Evolutionary conservation across 2,329 filamentous ascomycete species (phyloP).

Genomic region (Cercospora sojina): DNA sequence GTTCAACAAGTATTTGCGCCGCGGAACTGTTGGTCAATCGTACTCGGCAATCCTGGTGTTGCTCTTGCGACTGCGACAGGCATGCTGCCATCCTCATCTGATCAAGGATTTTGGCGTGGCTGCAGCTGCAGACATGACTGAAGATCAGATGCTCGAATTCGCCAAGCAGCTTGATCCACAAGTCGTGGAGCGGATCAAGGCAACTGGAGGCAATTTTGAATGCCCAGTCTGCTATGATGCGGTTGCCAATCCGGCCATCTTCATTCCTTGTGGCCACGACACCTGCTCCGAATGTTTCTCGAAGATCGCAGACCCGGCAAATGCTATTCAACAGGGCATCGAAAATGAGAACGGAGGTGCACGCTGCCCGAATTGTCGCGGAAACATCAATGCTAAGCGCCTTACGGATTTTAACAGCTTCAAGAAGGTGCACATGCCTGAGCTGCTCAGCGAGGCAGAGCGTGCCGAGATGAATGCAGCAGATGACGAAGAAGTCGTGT

Average conservation of each 20-base stretch:
- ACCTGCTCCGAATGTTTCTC: slow-evolving; percentile 75
- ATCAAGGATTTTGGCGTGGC: slow-evolving; percentile 64
- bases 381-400: slow-evolving; percentile 62
- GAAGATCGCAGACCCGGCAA: slow-evolving; percentile 63
- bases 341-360: slow-evolving; percentile 59
- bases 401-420: slow-evolving; percentile 75
- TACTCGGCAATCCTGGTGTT: slow-evolving; percentile 81
- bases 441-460: slow-evolving; percentile 43
- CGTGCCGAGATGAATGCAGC: slow-evolving; percentile 28
- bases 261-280: slow-evolving; percentile 80
- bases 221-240: slow-evolving; percentile 82
- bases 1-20: slow-evolving; percentile 74
- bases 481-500: slow-evolving; percentile 38
- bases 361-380: slow-evolving; percentile 76
- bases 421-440: slow-evolving; percentile 67
- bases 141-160: slow-evolving; percentile 59
- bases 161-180: slow-evolving; percentile 60
- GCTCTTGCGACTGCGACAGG: slow-evolving; percentile 74
- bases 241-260: slow-evolving; percentile 70
- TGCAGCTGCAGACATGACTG: slow-evolving; percentile 48
- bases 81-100: slow-evolving; percentile 73
- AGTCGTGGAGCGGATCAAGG: slow-evolving; percentile 67
- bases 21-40: slow-evolving; percentile 65
- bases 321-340: slow-evolving; percentile 59
- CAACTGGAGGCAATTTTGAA: slow-evolving; percentile 61